Base-by-base conservation (phyloP, 2,329 filamentous ascomycete genomes). In the Venturia asperata region DNA sequence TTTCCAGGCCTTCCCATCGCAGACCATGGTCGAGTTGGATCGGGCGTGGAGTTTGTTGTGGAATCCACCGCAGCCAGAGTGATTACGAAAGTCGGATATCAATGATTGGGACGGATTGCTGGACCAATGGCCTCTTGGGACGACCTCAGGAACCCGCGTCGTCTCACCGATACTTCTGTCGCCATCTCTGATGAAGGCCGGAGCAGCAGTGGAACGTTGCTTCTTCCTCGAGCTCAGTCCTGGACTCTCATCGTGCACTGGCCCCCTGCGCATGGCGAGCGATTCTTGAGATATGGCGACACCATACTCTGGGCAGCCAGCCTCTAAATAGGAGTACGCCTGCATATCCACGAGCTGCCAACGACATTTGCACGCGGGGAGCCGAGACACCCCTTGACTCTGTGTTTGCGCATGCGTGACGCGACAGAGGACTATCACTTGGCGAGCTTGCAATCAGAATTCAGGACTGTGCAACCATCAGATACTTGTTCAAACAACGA, bases 1-100 rank as follows among this genome's bases (percentile, higher is more conserved):
- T 34, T 39, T 52, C 61, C 61, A 63, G 42, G 52, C 27, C 30
- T 27, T 62, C 39, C 60, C 61, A 47, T 49, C 61, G 27, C 61
- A 63, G 15, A 47, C 61, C 61, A 63, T 63, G 6, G 10, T 43
- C 9, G 19, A 30, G 11, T 41, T 30, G 21, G 30, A n/a, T 47
- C 27, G 61, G 21, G 2, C 6, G 30, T 47, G 27, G 61, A 63
- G 30, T 58, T 4, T 45, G 43, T 47, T 63, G 34, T 63, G n/a
- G 19, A 30, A 52, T 52, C 41, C 45, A n/a, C 61, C 21, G 34
- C 41, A 47, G 24, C 42, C 34, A 37, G 41, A 34, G 27, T 17
- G 42, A 43, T 24, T 15, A 17, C 24, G 39, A 21, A 19, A 49
- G 24, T 49, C 42, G 9, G 13, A 24, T 27, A 42, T 34, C 60